Percentiles rank a stretch among this genome's conserved stretches.
Conservation (phyloP, 768 basidiomycete genomes). For the Phlebiopsis flavidoalba region DNA sequence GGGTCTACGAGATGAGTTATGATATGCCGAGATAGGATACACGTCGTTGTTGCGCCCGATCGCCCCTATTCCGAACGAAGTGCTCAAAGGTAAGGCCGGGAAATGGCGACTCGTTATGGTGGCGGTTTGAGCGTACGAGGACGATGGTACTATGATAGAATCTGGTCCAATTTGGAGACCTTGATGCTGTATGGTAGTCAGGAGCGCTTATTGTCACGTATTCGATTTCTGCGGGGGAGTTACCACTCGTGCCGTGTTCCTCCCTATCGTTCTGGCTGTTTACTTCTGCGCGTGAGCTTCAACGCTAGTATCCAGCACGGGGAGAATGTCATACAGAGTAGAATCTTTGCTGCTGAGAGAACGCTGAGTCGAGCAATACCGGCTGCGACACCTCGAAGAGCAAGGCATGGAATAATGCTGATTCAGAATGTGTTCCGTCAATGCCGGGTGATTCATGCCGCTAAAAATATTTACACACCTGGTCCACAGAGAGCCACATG, state of each 20-base stretch:
- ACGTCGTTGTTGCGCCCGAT: too few relatives aligned
- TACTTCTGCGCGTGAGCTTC: conserved; percentile 40
- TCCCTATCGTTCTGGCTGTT: conserved; percentile 88
- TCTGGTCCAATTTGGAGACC: too few relatives aligned
- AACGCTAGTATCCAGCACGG: neutral
- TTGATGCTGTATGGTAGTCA: conserved; percentile 15
- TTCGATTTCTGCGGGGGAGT: conserved; percentile 71
- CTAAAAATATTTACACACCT: conserved; percentile 56
- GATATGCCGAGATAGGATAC: too few relatives aligned
- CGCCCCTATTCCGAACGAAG: too few relatives aligned
- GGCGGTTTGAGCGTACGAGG: too few relatives aligned
- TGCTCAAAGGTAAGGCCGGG: too few relatives aligned
- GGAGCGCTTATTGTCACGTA: conserved; percentile 59
- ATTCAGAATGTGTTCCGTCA: too few relatives aligned
- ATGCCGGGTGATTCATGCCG: too few relatives aligned
- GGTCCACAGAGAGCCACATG: conserved; percentile 93
- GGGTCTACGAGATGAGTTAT: too few relatives aligned
- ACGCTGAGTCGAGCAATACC: conserved; percentile 71
- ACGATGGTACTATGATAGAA: neutral
- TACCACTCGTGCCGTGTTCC: conserved; percentile 84
- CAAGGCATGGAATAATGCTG: conserved; percentile 90
- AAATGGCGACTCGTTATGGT: neutral
- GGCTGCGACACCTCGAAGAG: conserved; percentile 72
- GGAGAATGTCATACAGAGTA: conserved; percentile 50
- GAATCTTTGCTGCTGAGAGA: conserved; percentile 72